phyloP scores from a whole-genome alignment of 2,329 filamentous ascomycete species.

The Gremmenia infestans region DNA sequence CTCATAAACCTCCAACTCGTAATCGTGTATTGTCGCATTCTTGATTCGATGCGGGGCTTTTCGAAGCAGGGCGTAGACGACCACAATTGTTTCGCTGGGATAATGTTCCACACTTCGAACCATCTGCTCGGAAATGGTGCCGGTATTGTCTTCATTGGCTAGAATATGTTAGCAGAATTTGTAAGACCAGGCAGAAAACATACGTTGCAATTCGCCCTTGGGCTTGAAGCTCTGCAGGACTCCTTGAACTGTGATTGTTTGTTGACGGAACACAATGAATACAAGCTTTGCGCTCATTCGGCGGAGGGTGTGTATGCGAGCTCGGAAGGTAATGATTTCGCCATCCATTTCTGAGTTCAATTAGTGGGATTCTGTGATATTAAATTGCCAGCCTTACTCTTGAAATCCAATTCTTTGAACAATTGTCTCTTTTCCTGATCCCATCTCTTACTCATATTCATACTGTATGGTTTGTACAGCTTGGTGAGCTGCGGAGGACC shows the following conservation, averaged over 20 bases:
- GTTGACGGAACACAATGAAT: conserved; percentile 82
- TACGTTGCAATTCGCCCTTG: conserved; percentile 16
- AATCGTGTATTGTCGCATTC: conserved; percentile 67
- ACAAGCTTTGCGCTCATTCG: conserved; percentile 77
- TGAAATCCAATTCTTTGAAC: conserved; percentile 30
- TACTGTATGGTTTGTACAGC: conserved; percentile 30
- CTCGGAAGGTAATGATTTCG: conserved; percentile 49
- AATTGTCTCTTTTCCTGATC: conserved; percentile 26
- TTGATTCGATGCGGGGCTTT: conserved; percentile 69
- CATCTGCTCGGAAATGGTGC: conserved; percentile 65
- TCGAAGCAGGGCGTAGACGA: conserved; percentile 69
- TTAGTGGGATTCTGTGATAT: not conserved
- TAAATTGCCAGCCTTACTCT: conserved; percentile 14
- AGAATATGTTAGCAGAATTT: conserved; percentile 4
- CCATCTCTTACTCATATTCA: conserved; percentile 32
- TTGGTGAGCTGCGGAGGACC: conserved; percentile 26
- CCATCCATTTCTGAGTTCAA: conserved; percentile 23
- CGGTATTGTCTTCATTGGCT: conserved; percentile 32
- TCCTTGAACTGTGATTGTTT: conserved; percentile 77
- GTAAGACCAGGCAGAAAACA: not conserved
- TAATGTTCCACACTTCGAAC: conserved; percentile 84
- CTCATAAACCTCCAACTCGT: conserved; percentile 69
- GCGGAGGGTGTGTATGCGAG: conserved; percentile 72
- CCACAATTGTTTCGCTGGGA: conserved; percentile 70
- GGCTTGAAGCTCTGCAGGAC: conserved; percentile 48